Percentiles rank a stretch among this genome's conserved stretches.
Conservation (phyloP, 768 basidiomycete genomes). For the Rhodosporidiobolus odoratus region DNA sequence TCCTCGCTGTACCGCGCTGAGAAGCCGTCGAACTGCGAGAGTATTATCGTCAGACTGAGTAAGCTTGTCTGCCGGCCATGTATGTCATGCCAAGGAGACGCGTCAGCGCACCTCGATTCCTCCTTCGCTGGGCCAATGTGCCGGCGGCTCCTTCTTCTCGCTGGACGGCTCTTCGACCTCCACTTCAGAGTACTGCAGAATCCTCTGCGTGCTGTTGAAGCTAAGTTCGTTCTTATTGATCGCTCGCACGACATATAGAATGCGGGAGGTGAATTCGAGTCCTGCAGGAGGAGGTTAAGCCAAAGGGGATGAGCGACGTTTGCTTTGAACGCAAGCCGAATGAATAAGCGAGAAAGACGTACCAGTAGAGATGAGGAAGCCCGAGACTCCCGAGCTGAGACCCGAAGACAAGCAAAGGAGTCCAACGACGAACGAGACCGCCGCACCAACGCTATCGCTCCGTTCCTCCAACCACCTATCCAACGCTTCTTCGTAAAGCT, state of each 20-base stretch:
- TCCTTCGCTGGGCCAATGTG: slow-evolving; percentile 44
- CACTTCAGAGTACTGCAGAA: slow-evolving; percentile 46
- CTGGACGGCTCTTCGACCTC: slow-evolving; percentile 18
- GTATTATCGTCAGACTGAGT: neutral
- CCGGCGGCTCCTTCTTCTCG: slow-evolving; percentile 47
- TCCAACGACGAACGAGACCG: slow-evolving; percentile 38
- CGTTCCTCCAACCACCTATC: slow-evolving; percentile 34
- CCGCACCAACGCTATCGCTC: slow-evolving; percentile 24
- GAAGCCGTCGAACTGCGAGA: slow-evolving; percentile 39
- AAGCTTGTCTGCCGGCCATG: too few relatives aligned
- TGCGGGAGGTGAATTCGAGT: slow-evolving; percentile 47
- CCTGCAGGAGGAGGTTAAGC: slow-evolving; percentile 34
- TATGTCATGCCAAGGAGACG: neutral
- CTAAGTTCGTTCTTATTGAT: slow-evolving; percentile 44
- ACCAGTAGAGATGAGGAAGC: slow-evolving; percentile 33
- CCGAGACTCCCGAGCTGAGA: slow-evolving; percentile 15
- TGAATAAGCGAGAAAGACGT: slow-evolving; percentile 43
- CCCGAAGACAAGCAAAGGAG: slow-evolving; percentile 24
- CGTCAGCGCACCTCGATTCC: slow-evolving; percentile 15
- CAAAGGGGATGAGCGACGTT: slow-evolving; percentile 3
- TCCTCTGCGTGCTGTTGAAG: slow-evolving; percentile 51
- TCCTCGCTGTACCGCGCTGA: slow-evolving; percentile 42
- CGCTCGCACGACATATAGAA: slow-evolving; percentile 50
- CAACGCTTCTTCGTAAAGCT: slow-evolving; percentile 28
- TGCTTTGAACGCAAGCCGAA: too few relatives aligned